phyloP scores from a whole-genome alignment of 371 early-diverging fungal genomes.

The Mortierella sp. region DNA sequence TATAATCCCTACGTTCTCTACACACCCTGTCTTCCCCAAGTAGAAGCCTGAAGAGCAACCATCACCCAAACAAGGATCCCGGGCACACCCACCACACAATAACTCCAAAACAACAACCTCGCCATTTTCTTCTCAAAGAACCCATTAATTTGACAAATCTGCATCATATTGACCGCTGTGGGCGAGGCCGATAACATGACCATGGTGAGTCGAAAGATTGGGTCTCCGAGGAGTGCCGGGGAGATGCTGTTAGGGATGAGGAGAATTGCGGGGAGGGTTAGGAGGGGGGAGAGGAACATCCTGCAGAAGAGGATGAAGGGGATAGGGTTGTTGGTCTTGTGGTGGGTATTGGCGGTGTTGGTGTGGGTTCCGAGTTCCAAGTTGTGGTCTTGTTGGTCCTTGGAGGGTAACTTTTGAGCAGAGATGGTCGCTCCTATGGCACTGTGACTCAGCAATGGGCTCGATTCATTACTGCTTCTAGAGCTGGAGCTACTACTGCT shows the following conservation, averaged over 20 bases:
- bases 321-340: slow-evolving; percentile 47
- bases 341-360: background rate
- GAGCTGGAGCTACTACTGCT: background rate
- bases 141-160: slow-evolving; percentile 70
- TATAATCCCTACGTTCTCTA: background rate
- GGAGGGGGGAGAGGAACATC: slow-evolving; percentile 66
- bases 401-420: background rate
- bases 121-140: slow-evolving; percentile 74
- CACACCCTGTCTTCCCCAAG: slow-evolving; percentile 9
- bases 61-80: slow-evolving; percentile 64
- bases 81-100: slow-evolving; percentile 70
- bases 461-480: background rate
- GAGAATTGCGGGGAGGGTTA: slow-evolving; percentile 62
- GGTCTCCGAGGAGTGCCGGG: slow-evolving; percentile 63
- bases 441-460: background rate
- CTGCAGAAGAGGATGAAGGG: slow-evolving; percentile 60
- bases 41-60: slow-evolving; percentile 59
- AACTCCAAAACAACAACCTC: slow-evolving; percentile 72
- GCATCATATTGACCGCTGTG: slow-evolving; percentile 71
- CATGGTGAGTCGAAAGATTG: slow-evolving; percentile 65
- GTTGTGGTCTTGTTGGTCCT: background rate
- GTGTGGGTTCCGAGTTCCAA: background rate
- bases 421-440: background rate
- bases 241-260: slow-evolving; percentile 62
- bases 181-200: slow-evolving; percentile 69